Conservation (phyloP, 73 alveolate species). For the Durusdinium trenchii region DNA sequence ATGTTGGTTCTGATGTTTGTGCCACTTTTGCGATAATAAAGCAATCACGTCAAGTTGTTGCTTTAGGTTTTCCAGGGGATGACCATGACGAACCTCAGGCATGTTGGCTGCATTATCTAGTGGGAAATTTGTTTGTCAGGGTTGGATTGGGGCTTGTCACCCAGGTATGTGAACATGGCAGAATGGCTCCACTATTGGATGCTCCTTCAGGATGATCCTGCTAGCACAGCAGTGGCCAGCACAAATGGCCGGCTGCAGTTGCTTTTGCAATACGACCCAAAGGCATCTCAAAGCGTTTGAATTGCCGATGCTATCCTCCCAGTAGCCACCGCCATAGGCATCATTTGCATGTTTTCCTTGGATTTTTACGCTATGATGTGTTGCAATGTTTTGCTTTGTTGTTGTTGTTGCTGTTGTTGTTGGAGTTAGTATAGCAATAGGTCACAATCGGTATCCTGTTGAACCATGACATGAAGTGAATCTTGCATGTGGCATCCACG, state of each 20-base stretch:
- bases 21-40: not conserved
- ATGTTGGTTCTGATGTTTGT: not conserved
- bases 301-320: no score
- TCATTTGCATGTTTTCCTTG: no score
- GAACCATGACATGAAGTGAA: no score
- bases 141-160: not conserved
- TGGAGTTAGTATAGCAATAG: no score
- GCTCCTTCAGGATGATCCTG: not conserved
- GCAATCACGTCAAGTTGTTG: not conserved
- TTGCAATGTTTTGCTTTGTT: no score
- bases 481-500: no score
- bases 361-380: no score
- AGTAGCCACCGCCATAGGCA: no score
- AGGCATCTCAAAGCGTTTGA: not conserved
- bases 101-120: not conserved
- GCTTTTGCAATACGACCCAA: not conserved
- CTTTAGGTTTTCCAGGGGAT: not conserved
- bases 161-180: not conserved
- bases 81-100: not conserved
- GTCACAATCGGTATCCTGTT: no score
- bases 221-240: not conserved
- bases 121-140: not conserved
- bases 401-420: not conserved
- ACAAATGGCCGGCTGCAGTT: slow-evolving; percentile 7
- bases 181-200: slow-evolving; percentile 56